Conservation (phyloP, 495 filamentous ascomycete species). For the Aspergillus funiculosus region DNA sequence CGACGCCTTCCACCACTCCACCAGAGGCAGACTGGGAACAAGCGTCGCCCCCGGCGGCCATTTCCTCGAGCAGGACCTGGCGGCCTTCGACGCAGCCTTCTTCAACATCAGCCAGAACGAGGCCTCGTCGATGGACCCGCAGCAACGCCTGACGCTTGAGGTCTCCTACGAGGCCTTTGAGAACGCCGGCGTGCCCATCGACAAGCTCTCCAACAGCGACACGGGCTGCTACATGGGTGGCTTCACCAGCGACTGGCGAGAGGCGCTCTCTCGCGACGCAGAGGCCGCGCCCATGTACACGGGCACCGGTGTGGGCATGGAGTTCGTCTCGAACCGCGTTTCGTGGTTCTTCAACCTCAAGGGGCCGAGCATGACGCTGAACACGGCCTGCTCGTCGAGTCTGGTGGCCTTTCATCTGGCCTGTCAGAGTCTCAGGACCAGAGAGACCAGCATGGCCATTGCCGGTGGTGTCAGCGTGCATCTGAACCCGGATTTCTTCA, state of each 20-base stretch:
- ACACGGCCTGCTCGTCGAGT: constrained; percentile 30
- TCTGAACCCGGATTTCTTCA: constrained; percentile 22
- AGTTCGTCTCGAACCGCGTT: constrained; percentile 27
- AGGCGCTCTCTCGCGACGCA: constrained; percentile 27
- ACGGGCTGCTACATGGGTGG: constrained; percentile 18
- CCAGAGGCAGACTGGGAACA: not conserved
- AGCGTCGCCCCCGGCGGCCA: not conserved
- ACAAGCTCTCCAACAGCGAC: constrained; percentile 10
- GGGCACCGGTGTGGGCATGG: constrained; percentile 20
- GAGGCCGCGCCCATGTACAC: constrained; percentile 16
- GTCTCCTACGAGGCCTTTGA: constrained; percentile 29
- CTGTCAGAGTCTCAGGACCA: constrained; percentile 18
- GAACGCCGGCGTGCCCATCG: constrained; percentile 19
- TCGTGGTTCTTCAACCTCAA: constrained; percentile 30
- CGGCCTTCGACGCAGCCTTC: constrained; percentile 37
- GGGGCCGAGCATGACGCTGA: constrained; percentile 28
- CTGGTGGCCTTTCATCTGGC: constrained; percentile 26
- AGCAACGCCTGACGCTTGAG: constrained; percentile 53
- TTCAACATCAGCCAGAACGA: constrained; percentile 48
- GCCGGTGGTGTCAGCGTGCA: constrained; percentile 26
- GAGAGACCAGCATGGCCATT: constrained; percentile 16
- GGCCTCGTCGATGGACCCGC: constrained; percentile 50
- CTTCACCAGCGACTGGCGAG: constrained; percentile 22
- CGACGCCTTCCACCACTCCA: constrained; percentile 4
- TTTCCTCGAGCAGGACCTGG: constrained; percentile 5